phyloP scores from a whole-genome alignment of 768 basidiomycete genomes.

The Pisolithus orientalis region DNA sequence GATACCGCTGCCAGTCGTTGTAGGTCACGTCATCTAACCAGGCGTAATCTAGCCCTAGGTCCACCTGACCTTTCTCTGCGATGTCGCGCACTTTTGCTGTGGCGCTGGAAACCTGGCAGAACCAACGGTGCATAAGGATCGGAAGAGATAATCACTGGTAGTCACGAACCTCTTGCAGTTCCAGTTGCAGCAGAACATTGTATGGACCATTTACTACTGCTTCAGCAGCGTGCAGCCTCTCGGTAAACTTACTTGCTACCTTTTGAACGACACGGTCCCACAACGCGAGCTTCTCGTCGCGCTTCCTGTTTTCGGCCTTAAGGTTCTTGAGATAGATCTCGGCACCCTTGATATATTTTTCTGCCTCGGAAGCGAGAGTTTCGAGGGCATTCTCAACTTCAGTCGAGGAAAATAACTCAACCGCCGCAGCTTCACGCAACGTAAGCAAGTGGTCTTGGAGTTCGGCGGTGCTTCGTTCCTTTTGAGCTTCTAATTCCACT shows the following conservation, averaged over 20 bases:
- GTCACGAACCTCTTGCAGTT: constrained; percentile 37
- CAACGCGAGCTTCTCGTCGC: constrained; percentile 35
- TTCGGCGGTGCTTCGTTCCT: constrained; percentile 34
- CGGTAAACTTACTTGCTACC: constrained; percentile 38
- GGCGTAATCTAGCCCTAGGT: constrained; percentile 69
- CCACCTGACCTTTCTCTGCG: constrained; percentile 61
- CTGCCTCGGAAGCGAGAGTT: constrained; percentile 36
- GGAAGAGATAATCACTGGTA: not conserved
- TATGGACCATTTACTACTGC: constrained; percentile 37
- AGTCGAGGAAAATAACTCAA: constrained; percentile 30
- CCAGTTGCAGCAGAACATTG: constrained; percentile 32
- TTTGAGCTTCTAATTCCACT: constrained; percentile 33
- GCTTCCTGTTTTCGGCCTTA: constrained; percentile 29
- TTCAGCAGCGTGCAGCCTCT: constrained; percentile 32
- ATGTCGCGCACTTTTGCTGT: constrained; percentile 41
- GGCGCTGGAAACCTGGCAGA: constrained; percentile 29
- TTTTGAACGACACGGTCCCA: constrained; percentile 43
- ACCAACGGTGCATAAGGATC: constrained; percentile 3
- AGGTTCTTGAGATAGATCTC: constrained; percentile 59
- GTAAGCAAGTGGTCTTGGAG: constrained; percentile 42
- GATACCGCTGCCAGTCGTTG: constrained; percentile 72
- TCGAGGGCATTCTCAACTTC: constrained; percentile 35
- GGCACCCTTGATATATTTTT: constrained; percentile 57
- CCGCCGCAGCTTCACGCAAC: constrained; percentile 44
- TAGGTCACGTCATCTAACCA: constrained; percentile 81